These are phyloP conservation scores for Gryganskiella cystojenkinii DNA, from an alignment of 192 early-diverging fungal species.

Conservation along the genomic window DNA sequence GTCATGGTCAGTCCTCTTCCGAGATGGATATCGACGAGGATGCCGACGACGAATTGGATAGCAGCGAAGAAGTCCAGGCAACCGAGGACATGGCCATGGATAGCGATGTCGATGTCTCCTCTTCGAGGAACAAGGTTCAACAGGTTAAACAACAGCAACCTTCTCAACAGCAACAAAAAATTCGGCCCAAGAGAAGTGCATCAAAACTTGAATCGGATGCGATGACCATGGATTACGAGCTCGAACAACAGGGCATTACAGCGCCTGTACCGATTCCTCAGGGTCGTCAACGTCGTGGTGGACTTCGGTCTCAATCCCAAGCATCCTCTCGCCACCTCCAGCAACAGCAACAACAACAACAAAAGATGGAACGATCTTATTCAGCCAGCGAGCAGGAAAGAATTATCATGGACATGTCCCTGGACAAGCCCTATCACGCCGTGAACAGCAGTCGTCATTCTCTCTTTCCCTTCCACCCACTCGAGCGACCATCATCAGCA, in stretches of 20 bases:
- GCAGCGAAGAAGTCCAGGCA: no score
- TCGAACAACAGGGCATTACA: conserved; percentile 8
- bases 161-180: background rate
- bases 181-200: background rate
- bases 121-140: background rate
- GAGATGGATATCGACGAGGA: conserved; percentile 51
- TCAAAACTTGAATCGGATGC: conserved; percentile 28
- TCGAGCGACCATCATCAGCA: conserved; percentile 3
- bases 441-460: background rate
- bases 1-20: conserved; percentile 40
- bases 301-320: no score
- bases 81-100: conserved; percentile 17
- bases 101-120: no score
- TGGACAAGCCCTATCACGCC: conserved; percentile 17
- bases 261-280: no score
- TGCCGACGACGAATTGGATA: conserved; percentile 15
- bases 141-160: background rate
- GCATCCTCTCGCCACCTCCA: no score
- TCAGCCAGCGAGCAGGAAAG: conserved; percentile 30
- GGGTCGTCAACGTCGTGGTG: conserved; percentile 14
- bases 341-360: background rate
- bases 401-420: conserved; percentile 42
- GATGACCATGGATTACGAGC: conserved; percentile 30
- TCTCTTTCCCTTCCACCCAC: background rate
- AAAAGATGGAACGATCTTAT: conserved; percentile 27